Evolutionary conservation across 305 asterid species (phyloP), one percentile per base, ranked within the genome.

Genomic region (Fraxinus dipetala): DNA sequence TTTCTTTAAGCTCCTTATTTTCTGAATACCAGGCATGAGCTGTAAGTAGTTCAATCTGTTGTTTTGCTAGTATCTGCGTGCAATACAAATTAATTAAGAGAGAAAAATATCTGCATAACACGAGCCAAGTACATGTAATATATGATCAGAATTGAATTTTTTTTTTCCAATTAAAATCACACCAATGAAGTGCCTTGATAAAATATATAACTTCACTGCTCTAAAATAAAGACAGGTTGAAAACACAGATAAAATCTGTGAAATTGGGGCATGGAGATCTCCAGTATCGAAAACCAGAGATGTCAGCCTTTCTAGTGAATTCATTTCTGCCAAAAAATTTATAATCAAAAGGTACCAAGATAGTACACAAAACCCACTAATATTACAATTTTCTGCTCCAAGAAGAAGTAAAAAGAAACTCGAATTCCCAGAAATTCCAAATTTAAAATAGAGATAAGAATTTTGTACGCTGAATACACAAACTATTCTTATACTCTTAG

Each of bases 1-100:
- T 94, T 81, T 85, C 87, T 86, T 89, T 87, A 82, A 94, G 91
- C 87, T 90, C 90, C 84, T 86, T 81, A 74, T 85, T 80, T 65
- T 83, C 84, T 24, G 90, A 79, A 78, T 80, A 80, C 93, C 93
- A 91, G 72, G 92, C 91, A 82, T 87, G 89, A 36, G 92, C 83
- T n/a, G 93, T 89, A 26, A 88, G 88, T 77, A 84, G 79, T 75
- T 88, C 91, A 61, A 90, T 87, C 83, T 88, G 90, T 82, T 87
- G 90, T 81, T 89, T 86, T 78, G 90, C 89, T 69, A 81, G 80
- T 56, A 89, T 86, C 92, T 89, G 87, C 61, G 5, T 18, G 69
- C 38, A 79, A 72, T 32, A 77, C 38, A 31, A 65, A 74, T 2
- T 20, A 59, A 79, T 75, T 30, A 78, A 32, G 34, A 43, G 24